Evolutionary conservation across 371 early-diverging fungal genomes (phyloP).

Genomic region (Mucor velutinosus): DNA sequence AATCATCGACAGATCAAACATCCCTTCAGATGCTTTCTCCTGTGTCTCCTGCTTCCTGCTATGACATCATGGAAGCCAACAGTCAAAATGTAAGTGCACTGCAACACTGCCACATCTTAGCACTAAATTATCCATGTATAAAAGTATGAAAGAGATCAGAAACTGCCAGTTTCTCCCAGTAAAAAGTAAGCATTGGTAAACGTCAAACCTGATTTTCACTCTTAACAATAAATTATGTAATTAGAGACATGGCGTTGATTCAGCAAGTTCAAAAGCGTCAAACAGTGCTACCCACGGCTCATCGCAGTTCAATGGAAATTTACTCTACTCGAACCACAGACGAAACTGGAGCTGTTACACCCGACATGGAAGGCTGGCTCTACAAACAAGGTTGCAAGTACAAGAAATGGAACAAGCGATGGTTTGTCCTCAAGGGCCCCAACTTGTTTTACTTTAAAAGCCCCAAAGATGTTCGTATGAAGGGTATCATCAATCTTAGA

Average conservation of each 20-base stretch:
- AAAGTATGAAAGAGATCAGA: slow-evolving; percentile 1
- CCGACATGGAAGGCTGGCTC: slow-evolving; percentile 69
- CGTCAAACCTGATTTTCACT: neutral
- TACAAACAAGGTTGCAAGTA: slow-evolving; percentile 68
- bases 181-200: neutral
- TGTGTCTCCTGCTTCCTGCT: neutral
- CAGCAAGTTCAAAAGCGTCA: slow-evolving; percentile 5
- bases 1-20: neutral
- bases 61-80: slow-evolving; percentile 9
- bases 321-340: slow-evolving; percentile 14
- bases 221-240: no score
- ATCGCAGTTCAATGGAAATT: slow-evolving; percentile 31
- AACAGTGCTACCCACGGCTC: slow-evolving; percentile 16
- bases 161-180: neutral
- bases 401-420: slow-evolving; percentile 70
- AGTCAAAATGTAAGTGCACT: neutral
- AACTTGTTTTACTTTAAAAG: slow-evolving; percentile 68
- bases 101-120: neutral
- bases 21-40: neutral
- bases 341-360: slow-evolving; percentile 35
- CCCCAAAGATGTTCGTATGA: slow-evolving; percentile 59
- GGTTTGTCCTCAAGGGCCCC: slow-evolving; percentile 68
- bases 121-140: neutral
- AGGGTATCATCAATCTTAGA: slow-evolving; percentile 55
- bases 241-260: slow-evolving; percentile 2